Base-by-base conservation (phyloP, 805 yeast species). In the Nakazawaea ernobii region DNA sequence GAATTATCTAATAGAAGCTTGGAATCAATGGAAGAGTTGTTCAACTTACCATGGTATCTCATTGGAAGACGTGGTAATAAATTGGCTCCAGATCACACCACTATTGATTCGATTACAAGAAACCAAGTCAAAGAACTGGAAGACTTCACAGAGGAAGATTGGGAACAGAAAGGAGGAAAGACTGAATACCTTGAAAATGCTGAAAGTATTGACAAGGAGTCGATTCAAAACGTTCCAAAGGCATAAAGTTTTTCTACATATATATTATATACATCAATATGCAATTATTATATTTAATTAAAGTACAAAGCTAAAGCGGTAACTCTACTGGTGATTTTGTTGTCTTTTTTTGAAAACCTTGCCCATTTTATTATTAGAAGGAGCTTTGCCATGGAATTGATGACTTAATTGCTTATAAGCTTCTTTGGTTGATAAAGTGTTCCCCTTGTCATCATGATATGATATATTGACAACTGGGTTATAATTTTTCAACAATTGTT, bases 401-500 rank as follows among this genome's bases (percentile, higher is more conserved):
- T 84, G 91, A 2, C 94, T 84, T 41, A 87, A 65, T 51, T 77
- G 77, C 65, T 86, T 87, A 68, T 77, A 88, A 1, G 96, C 96
- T 50, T 82, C 82, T 57, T 84, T 86, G 3, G 82, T 71, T 29
- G 72, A 66, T 27, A 89, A 62, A 17, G 69, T 68, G 30, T 75
- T 68, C 0, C 96, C 96, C 2, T 63, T 55, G 26, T 79, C 82
- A 59, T 87, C 95, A 15, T 69, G 73, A 61, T 87, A 85, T 26
- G 70, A 73, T 4, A 88, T 56, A 24, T 66, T 63, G n/a, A 81
- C 73, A 17, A 68, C 56, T 0, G 83, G 82, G 32, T 69, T 70
- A 53, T 77, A 75, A 37, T 56, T 48, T 8, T 55, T 52, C 29
- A 60, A 61, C 33, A 45, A 52, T 35, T 48, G 59, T 42, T 43